Conservation (phyloP, 1,284 basidiomycete genomes). For the Trichosporon ovoides region DNA sequence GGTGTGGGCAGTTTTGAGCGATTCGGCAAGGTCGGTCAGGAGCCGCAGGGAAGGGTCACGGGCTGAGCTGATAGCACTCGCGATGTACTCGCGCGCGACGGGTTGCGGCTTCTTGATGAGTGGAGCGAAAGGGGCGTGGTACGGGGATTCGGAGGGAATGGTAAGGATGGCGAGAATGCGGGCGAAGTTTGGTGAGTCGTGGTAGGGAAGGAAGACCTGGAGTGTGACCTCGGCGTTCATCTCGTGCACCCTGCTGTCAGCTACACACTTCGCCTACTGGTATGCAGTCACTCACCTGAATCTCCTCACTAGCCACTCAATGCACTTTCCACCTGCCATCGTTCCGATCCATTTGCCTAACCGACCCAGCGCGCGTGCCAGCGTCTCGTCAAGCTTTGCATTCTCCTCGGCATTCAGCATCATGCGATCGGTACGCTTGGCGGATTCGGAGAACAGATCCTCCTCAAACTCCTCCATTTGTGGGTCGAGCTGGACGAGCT, state of each 20-base stretch:
- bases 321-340: slow-evolving; percentile 72
- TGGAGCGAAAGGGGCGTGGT: slow-evolving; percentile 58
- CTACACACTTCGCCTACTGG: accelerated
- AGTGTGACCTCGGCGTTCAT: slow-evolving; percentile 82
- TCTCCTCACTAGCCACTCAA: slow-evolving; percentile 92
- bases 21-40: slow-evolving; percentile 55
- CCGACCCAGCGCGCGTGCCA: slow-evolving; percentile 59
- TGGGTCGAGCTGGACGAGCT: slow-evolving; percentile 62
- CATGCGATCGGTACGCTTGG: slow-evolving; percentile 75
- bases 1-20: slow-evolving; percentile 52
- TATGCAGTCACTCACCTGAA: slow-evolving; percentile 63
- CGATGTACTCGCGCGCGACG: slow-evolving; percentile 69
- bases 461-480: slow-evolving; percentile 55
- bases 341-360: slow-evolving; percentile 79
- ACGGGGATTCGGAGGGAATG: slow-evolving; percentile 52
- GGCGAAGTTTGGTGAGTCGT: slow-evolving; percentile 89
- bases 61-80: slow-evolving; percentile 53
- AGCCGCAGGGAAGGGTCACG: slow-evolving; percentile 59
- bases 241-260: slow-evolving; percentile 69
- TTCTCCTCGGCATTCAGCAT: slow-evolving; percentile 64
- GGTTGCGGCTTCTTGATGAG: slow-evolving; percentile 69
- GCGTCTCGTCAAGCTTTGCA: slow-evolving; percentile 53
- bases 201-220: slow-evolving; percentile 84
- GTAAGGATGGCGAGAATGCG: slow-evolving; percentile 86
- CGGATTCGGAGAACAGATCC: slow-evolving; percentile 76